phyloP scores from a whole-genome alignment of 2,329 filamentous ascomycete genomes.

The Monosporascus sp. region DNA sequence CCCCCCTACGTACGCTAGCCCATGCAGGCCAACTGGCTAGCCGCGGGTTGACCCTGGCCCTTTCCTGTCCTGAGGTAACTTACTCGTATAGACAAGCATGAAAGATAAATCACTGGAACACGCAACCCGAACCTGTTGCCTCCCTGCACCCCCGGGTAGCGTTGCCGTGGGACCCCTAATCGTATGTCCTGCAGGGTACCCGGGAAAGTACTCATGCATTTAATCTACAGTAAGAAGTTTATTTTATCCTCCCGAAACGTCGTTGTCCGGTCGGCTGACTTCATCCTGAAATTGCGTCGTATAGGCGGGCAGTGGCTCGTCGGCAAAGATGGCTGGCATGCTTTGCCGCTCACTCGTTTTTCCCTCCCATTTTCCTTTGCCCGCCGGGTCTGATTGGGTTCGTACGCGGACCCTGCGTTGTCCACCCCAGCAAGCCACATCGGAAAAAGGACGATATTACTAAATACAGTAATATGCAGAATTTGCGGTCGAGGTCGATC shows the following conservation, averaged over 20 bases:
- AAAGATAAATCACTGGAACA: constrained; percentile 28
- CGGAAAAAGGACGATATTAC: constrained; percentile 18
- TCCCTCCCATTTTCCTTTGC: constrained; percentile 9
- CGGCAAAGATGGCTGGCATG: constrained; percentile 10
- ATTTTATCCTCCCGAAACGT: constrained; percentile 1
- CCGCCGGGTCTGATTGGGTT: constrained; percentile 19
- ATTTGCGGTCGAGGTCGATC: constrained; percentile 24
- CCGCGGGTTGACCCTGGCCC: constrained; percentile 24
- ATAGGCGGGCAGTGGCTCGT: constrained; percentile 3
- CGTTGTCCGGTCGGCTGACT: constrained; percentile 5
- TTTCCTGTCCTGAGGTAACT: constrained; percentile 18
- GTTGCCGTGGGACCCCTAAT: constrained; percentile 5
- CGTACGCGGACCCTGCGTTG: constrained; percentile 9
- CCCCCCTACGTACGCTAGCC: constrained; percentile 16
- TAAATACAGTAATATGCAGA: constrained; percentile 13
- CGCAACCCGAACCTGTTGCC: constrained; percentile 19
- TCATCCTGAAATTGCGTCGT: constrained; percentile 10
- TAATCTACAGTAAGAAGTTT: constrained; percentile 10
- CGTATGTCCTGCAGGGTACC: constrained; percentile 18
- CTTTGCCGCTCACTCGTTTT: constrained; percentile 11
- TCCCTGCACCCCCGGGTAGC: constrained; percentile 20
- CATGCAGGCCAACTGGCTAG: constrained; percentile 27
- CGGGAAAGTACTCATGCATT: constrained; percentile 8
- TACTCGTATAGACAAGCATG: constrained; percentile 23
- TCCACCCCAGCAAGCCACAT: constrained; percentile 27